Evolutionary conservation across 768 basidiomycete species (phyloP).

Genomic region (Mycena amicta): DNA sequence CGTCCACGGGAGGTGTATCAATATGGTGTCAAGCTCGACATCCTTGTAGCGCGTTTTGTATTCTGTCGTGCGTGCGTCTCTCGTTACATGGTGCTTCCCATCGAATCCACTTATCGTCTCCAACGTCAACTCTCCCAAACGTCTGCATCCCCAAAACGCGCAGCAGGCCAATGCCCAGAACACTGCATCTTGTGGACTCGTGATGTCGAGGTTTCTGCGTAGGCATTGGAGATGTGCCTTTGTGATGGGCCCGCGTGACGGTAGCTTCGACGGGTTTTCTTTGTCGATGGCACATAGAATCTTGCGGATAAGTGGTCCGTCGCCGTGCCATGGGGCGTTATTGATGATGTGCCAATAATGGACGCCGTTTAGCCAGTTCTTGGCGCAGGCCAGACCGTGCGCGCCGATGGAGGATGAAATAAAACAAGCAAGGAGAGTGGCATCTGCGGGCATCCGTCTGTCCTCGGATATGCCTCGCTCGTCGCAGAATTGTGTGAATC

Average conservation of each 20-base stretch:
- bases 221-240: not conserved
- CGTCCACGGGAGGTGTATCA: slow-evolving; percentile 20
- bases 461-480: slow-evolving; percentile 22
- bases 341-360: not conserved
- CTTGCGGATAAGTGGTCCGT: not conserved
- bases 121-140: not conserved
- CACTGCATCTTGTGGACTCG: not conserved
- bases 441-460: slow-evolving; percentile 29
- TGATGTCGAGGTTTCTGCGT: not conserved
- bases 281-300: not conserved
- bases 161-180: not conserved
- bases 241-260: not conserved
- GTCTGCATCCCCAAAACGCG: not conserved
- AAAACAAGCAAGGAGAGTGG: not conserved
- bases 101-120: not conserved
- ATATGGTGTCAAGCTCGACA: not conserved
- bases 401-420: not conserved
- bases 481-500: slow-evolving; percentile 38
- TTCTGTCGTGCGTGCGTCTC: not conserved
- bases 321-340: not conserved
- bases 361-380: not conserved
- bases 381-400: not conserved
- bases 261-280: not conserved
- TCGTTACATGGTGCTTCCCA: not conserved
- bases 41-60: not conserved